Conservation (phyloP, 2,329 filamentous ascomycete genomes). For the Clathrospora elynae region DNA sequence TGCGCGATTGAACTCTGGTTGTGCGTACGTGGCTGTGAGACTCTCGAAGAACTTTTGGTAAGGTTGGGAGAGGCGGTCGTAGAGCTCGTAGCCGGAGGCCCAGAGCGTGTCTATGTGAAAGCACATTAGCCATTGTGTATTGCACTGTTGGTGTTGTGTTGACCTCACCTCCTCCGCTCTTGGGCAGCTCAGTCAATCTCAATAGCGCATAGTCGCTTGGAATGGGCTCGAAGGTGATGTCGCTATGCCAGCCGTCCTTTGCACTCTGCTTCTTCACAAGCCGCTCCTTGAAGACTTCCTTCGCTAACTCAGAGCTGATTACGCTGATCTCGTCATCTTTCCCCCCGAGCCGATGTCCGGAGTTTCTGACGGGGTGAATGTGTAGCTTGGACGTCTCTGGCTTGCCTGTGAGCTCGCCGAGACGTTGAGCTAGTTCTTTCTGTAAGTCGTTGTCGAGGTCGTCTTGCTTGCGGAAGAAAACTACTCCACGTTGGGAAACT, state of each 20-base stretch:
- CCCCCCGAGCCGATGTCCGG: slow-evolving; percentile 51
- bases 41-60: slow-evolving; percentile 57
- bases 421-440: slow-evolving; percentile 59
- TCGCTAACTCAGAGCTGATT: slow-evolving; percentile 45
- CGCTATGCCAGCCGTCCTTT: slow-evolving; percentile 59
- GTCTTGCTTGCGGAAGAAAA: slow-evolving; percentile 61
- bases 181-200: slow-evolving; percentile 43
- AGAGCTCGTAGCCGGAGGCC: slow-evolving; percentile 52
- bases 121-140: neutral
- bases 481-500: slow-evolving; percentile 60
- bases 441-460: slow-evolving; percentile 58
- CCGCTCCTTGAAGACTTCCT: slow-evolving; percentile 40
- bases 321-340: slow-evolving; percentile 49
- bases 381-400: slow-evolving; percentile 62
- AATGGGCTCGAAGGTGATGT: slow-evolving; percentile 49
- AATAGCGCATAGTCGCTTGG: slow-evolving; percentile 48
- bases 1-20: slow-evolving; percentile 51
- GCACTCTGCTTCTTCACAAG: slow-evolving; percentile 54
- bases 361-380: slow-evolving; percentile 62
- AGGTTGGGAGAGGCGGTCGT: slow-evolving; percentile 56
- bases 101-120: slow-evolving; percentile 42
- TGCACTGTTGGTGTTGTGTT: too few species aligned
- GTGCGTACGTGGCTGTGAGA: slow-evolving; percentile 54
- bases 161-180: slow-evolving; percentile 53
- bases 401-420: slow-evolving; percentile 64